A percentile compares a stretch with the other conserved stretches of the same genome.
These are phyloP conservation scores for Ophiocytium majus DNA, from an alignment of 352 stramenopile genomes.

Conservation along the genomic window DNA sequence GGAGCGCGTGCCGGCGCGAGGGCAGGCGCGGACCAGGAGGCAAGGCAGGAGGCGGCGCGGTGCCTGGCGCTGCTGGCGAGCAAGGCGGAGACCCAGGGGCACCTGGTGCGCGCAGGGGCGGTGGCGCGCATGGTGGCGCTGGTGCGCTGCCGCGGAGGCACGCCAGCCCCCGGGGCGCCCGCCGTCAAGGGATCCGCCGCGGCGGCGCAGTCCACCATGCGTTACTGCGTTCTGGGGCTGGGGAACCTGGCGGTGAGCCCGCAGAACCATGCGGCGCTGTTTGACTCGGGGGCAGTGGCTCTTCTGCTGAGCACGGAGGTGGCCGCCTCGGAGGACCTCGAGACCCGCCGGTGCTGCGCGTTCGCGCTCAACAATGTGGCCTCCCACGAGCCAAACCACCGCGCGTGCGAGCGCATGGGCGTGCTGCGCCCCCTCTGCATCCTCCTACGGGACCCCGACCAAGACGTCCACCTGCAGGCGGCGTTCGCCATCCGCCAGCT, in stretches of 20 bases:
- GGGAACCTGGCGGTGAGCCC: conserved; percentile 81
- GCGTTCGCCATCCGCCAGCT: conserved; percentile 84
- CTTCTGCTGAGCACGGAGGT: conserved; percentile 76
- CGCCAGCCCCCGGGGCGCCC: conserved; percentile 50
- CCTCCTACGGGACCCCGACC: conserved; percentile 78
- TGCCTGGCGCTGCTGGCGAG: conserved; percentile 87
- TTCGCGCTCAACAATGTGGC: conserved; percentile 92
- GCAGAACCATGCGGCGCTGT: conserved; percentile 83
- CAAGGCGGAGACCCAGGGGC: conserved; percentile 80
- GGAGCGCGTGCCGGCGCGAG: too few species aligned
- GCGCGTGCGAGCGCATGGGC: conserved; percentile 75
- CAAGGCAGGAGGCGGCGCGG: conserved; percentile 82
- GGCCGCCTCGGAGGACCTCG: conserved; percentile 63
- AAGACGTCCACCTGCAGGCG: conserved; percentile 85
- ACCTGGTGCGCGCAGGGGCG: conserved; percentile 76
- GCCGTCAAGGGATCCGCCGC: neutral
- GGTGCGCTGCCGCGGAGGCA: conserved; percentile 73
- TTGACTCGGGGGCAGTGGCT: conserved; percentile 81
- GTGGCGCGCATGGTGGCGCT: conserved; percentile 80
- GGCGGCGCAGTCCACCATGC: conserved; percentile 61
- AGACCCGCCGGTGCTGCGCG: conserved; percentile 81
- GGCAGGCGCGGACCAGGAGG: conserved; percentile 58
- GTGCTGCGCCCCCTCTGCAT: conserved; percentile 75
- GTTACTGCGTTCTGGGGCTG: conserved; percentile 83
- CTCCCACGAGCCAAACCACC: conserved; percentile 80